Conservation (phyloP, 305 asterid genomes). For the Fraxinus paxiana region DNA sequence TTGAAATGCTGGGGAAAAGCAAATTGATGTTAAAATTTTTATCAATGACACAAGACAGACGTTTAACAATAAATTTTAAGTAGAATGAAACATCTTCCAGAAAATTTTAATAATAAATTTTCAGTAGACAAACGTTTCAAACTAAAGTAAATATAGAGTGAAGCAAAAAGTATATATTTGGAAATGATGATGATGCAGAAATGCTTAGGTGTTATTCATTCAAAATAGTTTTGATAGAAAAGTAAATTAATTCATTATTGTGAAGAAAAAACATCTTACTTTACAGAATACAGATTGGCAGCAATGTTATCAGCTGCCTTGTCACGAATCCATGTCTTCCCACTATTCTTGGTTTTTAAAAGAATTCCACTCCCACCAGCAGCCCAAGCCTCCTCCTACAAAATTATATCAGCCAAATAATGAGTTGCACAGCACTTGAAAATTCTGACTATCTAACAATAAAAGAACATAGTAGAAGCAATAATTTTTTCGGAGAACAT, state of each 20-base stretch:
- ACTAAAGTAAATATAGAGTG: background rate
- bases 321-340: conserved; percentile 84
- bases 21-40: background rate
- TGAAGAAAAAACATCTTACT: conserved; percentile 40
- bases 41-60: background rate
- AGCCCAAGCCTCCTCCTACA: conserved; percentile 95
- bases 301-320: conserved; percentile 90
- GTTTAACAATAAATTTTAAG: background rate
- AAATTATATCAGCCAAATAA: conserved; percentile 18
- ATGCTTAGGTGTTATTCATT: background rate
- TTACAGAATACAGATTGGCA: conserved; percentile 77
- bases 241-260: background rate
- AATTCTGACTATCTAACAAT: background rate
- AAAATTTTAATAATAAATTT: background rate
- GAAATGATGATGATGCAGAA: background rate
- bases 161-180: background rate
- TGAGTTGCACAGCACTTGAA: background rate
- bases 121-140: background rate
- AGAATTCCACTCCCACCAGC: conserved; percentile 96
- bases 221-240: background rate
- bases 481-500: background rate
- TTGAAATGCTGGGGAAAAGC: background rate
- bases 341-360: conserved; percentile 79
- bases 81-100: background rate
- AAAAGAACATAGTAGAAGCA: background rate